These are phyloP conservation scores for Suillus ampliporus DNA, from an alignment of 768 basidiomycete genomes.

Conservation along the genomic window DNA sequence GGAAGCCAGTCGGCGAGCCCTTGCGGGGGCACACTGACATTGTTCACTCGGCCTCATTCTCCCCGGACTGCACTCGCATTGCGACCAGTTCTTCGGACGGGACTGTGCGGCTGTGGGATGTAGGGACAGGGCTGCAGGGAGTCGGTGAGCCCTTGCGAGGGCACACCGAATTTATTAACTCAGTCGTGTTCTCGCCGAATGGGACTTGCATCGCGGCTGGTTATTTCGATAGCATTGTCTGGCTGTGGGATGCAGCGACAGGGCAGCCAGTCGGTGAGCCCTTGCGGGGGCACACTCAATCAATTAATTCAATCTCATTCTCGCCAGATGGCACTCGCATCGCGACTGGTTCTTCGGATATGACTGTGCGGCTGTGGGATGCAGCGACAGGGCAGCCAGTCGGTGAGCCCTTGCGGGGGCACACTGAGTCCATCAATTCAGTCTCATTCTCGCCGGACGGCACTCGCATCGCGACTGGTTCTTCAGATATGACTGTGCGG, in stretches of 20 bases:
- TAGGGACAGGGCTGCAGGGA: slow-evolving; percentile 1
- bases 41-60: slow-evolving; percentile 3
- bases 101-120: slow-evolving; percentile 9
- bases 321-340: not conserved
- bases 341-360: slow-evolving; percentile 22
- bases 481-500: not conserved
- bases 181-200: slow-evolving; percentile 17
- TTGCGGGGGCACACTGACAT: not conserved
- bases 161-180: slow-evolving; percentile 5
- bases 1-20: not conserved
- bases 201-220: not conserved
- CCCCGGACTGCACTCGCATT: slow-evolving; percentile 12
- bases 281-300: not conserved
- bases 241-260: not conserved
- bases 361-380: slow-evolving; percentile 28
- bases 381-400: slow-evolving; percentile 11
- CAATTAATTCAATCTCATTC: slow-evolving; percentile 7
- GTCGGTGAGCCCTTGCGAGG: slow-evolving; percentile 2
- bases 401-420: not conserved
- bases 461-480: slow-evolving; percentile 1
- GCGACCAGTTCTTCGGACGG: slow-evolving; percentile 6
- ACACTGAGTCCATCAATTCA: not conserved
- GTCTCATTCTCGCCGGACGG: slow-evolving; percentile 9
- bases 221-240: not conserved
- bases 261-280: not conserved